Evolutionary conservation across 2,329 filamentous ascomycete species (phyloP).

Genomic region (Penicillium sp.): DNA sequence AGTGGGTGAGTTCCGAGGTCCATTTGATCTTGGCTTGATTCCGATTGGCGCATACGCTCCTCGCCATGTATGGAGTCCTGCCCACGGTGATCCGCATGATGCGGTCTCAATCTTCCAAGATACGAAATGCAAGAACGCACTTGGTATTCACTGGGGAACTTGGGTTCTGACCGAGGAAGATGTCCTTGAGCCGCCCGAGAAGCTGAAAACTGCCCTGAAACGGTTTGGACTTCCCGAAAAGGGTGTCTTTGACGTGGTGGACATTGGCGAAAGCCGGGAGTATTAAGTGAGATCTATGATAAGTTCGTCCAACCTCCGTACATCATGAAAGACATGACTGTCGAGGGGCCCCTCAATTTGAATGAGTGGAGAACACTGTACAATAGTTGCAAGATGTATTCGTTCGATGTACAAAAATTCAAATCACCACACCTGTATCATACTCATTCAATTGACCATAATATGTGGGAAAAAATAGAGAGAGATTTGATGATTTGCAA

Average conservation of each 20-base stretch:
- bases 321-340: background rate
- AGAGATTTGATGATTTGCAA: background rate
- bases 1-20: constrained; percentile 76
- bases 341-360: background rate
- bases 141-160: constrained; percentile 90
- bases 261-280: constrained; percentile 80
- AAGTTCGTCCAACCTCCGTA: background rate
- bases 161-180: constrained; percentile 87
- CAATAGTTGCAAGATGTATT: background rate
- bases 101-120: constrained; percentile 87
- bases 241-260: constrained; percentile 78
- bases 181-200: constrained; percentile 75
- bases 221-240: constrained; percentile 67
- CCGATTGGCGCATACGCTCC: constrained; percentile 85
- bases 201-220: constrained; percentile 71
- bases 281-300: constrained; percentile 52
- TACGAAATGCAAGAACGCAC: constrained; percentile 72
- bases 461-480: background rate
- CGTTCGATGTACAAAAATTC: background rate
- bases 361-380: background rate
- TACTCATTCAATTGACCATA: background rate
- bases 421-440: background rate
- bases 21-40: constrained; percentile 88
- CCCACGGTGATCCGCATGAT: constrained; percentile 87
- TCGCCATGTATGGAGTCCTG: constrained; percentile 67